Evolutionary conservation across 2,329 filamentous ascomycete species (phyloP), one percentile per base, ranked within the genome.

Genomic region (Pseudogymnoascus sp.): DNA sequence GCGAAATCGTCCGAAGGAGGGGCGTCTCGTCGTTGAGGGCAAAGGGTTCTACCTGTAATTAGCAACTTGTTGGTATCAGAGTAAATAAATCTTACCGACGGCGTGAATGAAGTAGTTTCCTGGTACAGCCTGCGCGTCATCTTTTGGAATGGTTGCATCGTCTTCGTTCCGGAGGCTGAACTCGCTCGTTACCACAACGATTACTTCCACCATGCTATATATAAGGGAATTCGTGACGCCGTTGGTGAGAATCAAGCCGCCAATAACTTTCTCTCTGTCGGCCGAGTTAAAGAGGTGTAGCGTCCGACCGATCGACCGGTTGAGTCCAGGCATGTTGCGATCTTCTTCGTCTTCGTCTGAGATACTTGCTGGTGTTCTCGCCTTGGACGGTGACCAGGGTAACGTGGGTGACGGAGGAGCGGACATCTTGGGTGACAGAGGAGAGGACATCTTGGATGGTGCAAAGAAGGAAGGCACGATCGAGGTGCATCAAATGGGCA

Each of bases 181-280:
- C 1, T 38, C 37, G 37, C 37, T 16, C 6, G 14, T 38, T 4
- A 16, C 7, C 5, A 38, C 14, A 4, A 16, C 12, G 14, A 69
- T 35, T 33, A 72, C 67, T 40, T 71, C 65, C 19, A 71, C 59
- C n/a, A n/a, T n/a, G n/a, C n/a, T n/a, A n/a, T n/a, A n/a, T n/a
- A n/a, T n/a, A n/a, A n/a, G n/a, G n/a, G n/a, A n/a, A n/a, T n/a
- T n/a, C n/a, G n/a, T n/a, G n/a, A n/a, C 59, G 56, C 69, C 69
- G 38, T 67, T 67, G 10, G 66, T 65, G 24, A 69, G 60, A 22
- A 66, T 59, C 12, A 69, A 59, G 24, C 63, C 66, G 12, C 66
- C 61, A 53, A 63, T 59, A 4, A 6, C 5, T 1, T 14, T 38
- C 1, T 38, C 37, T n/a, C 6, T n/a, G 6, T 38, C 37, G 2